phyloP scores from a whole-genome alignment of 2,329 filamentous ascomycete species.

The Aaosphaeria arxii region DNA sequence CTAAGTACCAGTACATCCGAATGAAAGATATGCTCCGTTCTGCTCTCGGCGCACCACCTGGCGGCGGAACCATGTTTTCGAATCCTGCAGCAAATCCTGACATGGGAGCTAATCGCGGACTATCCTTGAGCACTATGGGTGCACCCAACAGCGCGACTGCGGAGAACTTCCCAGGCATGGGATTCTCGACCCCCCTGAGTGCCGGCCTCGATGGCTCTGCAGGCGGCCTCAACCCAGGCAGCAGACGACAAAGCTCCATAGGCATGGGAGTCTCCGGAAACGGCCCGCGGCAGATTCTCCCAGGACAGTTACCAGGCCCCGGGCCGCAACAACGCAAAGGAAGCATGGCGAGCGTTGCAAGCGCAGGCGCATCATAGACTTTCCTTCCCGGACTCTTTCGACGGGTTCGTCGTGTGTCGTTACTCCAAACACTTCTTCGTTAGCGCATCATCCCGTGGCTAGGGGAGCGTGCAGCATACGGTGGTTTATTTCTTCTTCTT shows the following conservation, averaged over 20 bases:
- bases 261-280: slow-evolving; percentile 11
- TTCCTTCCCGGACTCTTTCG: too few species aligned
- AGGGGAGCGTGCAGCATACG: too few species aligned
- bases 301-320: slow-evolving; percentile 35
- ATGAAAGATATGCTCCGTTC: slow-evolving; percentile 63
- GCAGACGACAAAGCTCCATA: slow-evolving; percentile 30
- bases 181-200: slow-evolving; percentile 26
- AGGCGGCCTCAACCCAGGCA: slow-evolving; percentile 12
- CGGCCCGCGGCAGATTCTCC: slow-evolving; percentile 34
- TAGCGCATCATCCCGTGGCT: too few species aligned
- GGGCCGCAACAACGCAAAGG: slow-evolving; percentile 27
- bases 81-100: slow-evolving; percentile 19
- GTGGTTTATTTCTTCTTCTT: too few species aligned
- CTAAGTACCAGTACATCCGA: slow-evolving; percentile 60
- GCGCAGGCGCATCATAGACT: slow-evolving; percentile 10
- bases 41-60: slow-evolving; percentile 50
- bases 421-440: too few species aligned
- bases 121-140: slow-evolving; percentile 31
- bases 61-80: slow-evolving; percentile 21
- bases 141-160: slow-evolving; percentile 25
- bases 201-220: slow-evolving; percentile 24
- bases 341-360: slow-evolving; percentile 26
- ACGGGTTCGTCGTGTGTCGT: too few species aligned
- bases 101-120: slow-evolving; percentile 17
- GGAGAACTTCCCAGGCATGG: slow-evolving; percentile 28